Percentiles rank a stretch among this genome's conserved stretches.
Conservation (phyloP, 2,329 filamentous ascomycete genomes). For the Clarireedia monteithiana region DNA sequence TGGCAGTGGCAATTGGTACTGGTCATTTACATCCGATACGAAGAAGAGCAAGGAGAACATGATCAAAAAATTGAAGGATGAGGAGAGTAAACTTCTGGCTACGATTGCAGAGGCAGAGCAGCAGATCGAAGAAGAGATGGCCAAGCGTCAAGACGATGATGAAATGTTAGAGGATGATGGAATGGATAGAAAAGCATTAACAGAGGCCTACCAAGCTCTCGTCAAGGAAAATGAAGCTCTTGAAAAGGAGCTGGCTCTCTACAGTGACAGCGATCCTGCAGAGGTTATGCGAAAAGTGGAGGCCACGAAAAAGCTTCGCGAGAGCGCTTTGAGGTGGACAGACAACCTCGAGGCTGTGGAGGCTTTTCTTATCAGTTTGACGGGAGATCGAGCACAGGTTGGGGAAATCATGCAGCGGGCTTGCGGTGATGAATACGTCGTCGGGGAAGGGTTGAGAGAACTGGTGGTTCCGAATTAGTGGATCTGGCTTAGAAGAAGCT, state of each 20-base stretch:
- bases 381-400: conserved; percentile 31
- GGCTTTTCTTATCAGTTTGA: conserved; percentile 20
- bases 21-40: conserved; percentile 54
- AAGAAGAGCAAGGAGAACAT: conserved; percentile 37
- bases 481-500: conserved; percentile 7
- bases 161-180: conserved; percentile 26
- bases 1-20: conserved; percentile 65
- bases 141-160: conserved; percentile 27
- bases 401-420: conserved; percentile 29
- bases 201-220: conserved; percentile 23
- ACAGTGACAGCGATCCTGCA: conserved; percentile 26
- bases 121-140: conserved; percentile 31
- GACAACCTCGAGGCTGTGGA: conserved; percentile 28
- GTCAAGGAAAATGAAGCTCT: conserved; percentile 23
- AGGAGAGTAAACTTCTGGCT: conserved; percentile 27
- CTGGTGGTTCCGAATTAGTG: conserved; percentile 14
- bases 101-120: conserved; percentile 29
- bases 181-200: conserved; percentile 21
- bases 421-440: conserved; percentile 41
- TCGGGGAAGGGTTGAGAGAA: conserved; percentile 39
- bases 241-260: conserved; percentile 27
- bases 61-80: conserved; percentile 31
- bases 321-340: conserved; percentile 26
- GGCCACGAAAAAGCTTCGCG: conserved; percentile 24
- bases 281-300: conserved; percentile 24